These are phyloP conservation scores for Pseudogymnoascus sp. DNA, from an alignment of 2,329 filamentous ascomycete species.

Conservation along the genomic window DNA sequence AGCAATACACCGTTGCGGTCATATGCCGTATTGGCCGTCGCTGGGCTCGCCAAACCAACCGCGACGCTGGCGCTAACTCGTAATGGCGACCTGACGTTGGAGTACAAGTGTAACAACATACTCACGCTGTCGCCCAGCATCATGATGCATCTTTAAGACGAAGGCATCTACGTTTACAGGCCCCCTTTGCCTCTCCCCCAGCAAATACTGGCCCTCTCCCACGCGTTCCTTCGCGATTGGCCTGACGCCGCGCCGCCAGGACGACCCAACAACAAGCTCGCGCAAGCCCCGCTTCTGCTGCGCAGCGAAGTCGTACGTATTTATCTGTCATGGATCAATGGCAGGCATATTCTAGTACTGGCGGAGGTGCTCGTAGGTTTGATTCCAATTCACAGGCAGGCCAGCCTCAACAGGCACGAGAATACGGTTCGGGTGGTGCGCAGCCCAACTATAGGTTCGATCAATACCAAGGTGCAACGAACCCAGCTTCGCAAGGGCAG, in stretches of 20 bases:
- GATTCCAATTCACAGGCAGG: slow-evolving; percentile 40
- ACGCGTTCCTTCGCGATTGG: slow-evolving; percentile 21
- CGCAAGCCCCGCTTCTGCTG: slow-evolving; percentile 7
- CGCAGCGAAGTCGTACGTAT: slow-evolving; percentile 10
- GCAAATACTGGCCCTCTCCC: slow-evolving; percentile 18
- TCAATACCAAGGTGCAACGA: slow-evolving; percentile 45
- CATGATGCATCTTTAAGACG: slow-evolving; percentile 25
- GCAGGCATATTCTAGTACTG: slow-evolving; percentile 59
- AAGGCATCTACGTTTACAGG: slow-evolving; percentile 17
- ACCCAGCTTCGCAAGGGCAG: slow-evolving; percentile 34
- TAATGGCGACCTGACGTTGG: slow-evolving; percentile 8
- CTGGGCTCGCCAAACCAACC: slow-evolving; percentile 6
- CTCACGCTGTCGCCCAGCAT: slow-evolving; percentile 2
- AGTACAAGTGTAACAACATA: slow-evolving; percentile 8
- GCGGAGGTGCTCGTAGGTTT: slow-evolving; percentile 55
- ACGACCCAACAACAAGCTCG: slow-evolving; percentile 8
- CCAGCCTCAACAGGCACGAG: slow-evolving; percentile 33
- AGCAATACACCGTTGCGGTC: background rate
- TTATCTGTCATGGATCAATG: slow-evolving; percentile 49
- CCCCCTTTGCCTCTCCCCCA: slow-evolving; percentile 22
- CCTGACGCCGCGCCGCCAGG: slow-evolving; percentile 11
- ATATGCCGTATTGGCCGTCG: background rate
- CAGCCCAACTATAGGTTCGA: slow-evolving; percentile 51
- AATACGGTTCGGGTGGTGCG: slow-evolving; percentile 30
- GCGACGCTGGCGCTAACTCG: slow-evolving; percentile 8